Evolutionary conservation across 2,329 filamentous ascomycete genomes (phyloP).

Genomic region (Ophiostoma populinum): DNA sequence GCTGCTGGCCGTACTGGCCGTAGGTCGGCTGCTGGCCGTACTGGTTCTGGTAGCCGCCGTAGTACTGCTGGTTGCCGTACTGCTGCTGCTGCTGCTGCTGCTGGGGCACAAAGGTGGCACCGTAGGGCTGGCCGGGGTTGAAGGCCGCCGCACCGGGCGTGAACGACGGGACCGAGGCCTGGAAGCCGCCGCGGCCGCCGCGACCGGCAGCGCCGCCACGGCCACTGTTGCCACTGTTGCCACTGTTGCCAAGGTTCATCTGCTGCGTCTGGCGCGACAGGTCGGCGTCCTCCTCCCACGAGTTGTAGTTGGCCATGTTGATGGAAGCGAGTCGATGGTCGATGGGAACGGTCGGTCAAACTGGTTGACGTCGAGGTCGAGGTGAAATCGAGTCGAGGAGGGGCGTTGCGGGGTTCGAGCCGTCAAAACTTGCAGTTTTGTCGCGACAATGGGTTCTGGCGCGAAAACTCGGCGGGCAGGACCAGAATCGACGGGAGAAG

Average conservation of each 20-base stretch:
- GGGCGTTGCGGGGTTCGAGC: too few species aligned
- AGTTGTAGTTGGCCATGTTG: conserved; percentile 54
- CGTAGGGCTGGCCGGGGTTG: conserved; percentile 40
- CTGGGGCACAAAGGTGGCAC: conserved; percentile 24
- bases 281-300: conserved; percentile 83
- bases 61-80: conserved; percentile 6
- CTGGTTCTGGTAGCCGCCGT: conserved; percentile 23
- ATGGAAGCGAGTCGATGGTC: too few species aligned
- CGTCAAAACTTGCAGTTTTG: too few species aligned
- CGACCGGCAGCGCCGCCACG: conserved; percentile 6
- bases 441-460: too few species aligned
- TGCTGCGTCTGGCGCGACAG: conserved; percentile 62
- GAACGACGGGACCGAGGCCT: conserved; percentile 52
- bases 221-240: conserved; percentile 25
- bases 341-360: not conserved
- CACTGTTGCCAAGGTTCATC: conserved; percentile 49
- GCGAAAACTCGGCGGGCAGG: too few species aligned
- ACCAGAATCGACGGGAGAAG: too few species aligned
- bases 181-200: conserved; percentile 29
- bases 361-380: not conserved
- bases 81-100: conserved; percentile 12
- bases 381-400: too few species aligned
- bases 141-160: conserved; percentile 55
- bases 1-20: conserved; percentile 25
- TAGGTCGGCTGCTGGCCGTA: conserved; percentile 19